Percentiles rank a stretch among this genome's conserved stretches.
phyloP scores from a whole-genome alignment of 495 filamentous ascomycete species.

The Haplographium delicatum region DNA sequence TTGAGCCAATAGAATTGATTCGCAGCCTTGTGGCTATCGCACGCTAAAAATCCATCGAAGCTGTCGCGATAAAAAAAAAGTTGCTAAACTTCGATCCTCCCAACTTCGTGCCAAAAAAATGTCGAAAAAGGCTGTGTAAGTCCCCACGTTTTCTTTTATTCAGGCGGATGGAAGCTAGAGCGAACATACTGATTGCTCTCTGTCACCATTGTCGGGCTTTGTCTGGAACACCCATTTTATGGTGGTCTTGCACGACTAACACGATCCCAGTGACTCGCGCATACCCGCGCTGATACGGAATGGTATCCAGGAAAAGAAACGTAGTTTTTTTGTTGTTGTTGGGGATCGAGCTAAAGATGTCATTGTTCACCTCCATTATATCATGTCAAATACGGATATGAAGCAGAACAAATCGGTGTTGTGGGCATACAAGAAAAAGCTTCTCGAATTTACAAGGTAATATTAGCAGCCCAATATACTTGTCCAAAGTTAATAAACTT shows the following conservation, averaged over 20 bases:
- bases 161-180: too few species aligned
- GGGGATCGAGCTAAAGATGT: conserved; percentile 96
- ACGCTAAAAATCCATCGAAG: conserved; percentile 1
- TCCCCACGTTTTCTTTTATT: background rate
- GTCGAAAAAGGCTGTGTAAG: conserved; percentile 58
- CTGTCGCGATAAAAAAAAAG: background rate
- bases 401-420: conserved; percentile 96
- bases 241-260: too few species aligned
- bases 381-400: conserved; percentile 82
- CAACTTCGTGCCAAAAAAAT: too few species aligned
- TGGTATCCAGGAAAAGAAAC: conserved; percentile 92
- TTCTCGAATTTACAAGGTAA: conserved; percentile 79
- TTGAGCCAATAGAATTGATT: background rate
- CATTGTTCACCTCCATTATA: conserved; percentile 91
- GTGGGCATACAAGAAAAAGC: conserved; percentile 99
- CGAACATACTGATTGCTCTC: too few species aligned
- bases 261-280: conserved; percentile 82
- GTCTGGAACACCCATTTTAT: too few species aligned
- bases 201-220: too few species aligned
- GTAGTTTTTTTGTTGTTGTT: conserved; percentile 95
- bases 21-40: too few species aligned
- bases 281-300: conserved; percentile 96
- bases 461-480: too few species aligned
- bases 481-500: too few species aligned
- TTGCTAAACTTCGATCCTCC: too few species aligned